phyloP scores from a whole-genome alignment of 805 yeast species.

The Cyberlindnera meyerae region DNA sequence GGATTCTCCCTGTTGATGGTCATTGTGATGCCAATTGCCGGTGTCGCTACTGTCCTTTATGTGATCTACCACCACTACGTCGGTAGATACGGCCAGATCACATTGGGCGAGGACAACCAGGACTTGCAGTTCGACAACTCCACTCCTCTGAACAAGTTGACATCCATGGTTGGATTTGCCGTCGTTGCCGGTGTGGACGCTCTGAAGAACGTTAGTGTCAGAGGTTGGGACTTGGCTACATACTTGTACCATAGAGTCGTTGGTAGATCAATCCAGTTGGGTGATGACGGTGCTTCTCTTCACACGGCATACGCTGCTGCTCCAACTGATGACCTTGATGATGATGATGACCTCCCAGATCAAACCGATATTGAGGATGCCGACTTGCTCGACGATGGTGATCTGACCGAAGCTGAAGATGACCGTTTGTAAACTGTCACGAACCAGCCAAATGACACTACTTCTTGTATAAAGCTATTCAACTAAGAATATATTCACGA shows the following conservation, averaged over 20 bases:
- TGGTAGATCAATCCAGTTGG: conserved; percentile 17
- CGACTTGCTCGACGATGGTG: conserved; percentile 29
- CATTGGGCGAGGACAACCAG: conserved; percentile 75
- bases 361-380: conserved; percentile 19
- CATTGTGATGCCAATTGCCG: conserved; percentile 49
- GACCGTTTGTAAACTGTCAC: conserved; percentile 15
- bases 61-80: conserved; percentile 79
- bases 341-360: conserved; percentile 6
- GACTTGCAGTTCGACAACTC: conserved; percentile 61
- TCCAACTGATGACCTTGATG: conserved; percentile 11
- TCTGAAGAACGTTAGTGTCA: conserved; percentile 6
- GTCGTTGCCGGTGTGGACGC: conserved; percentile 28
- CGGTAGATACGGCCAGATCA: conserved; percentile 78
- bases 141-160: conserved; percentile 51
- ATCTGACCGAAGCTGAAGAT: conserved; percentile 26
- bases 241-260: conserved; percentile 7
- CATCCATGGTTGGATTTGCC: conserved; percentile 28
- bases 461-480: no score
- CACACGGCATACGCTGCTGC: conserved; percentile 7
- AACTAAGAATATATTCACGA: no score
- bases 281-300: conserved; percentile 7
- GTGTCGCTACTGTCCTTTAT: conserved; percentile 52
- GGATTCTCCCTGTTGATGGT: conserved; percentile 51
- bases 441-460: background rate
- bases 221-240: conserved; percentile 12